phyloP scores from a whole-genome alignment of 176 grass and related monocot genomes.

The Bromus sterilis region DNA sequence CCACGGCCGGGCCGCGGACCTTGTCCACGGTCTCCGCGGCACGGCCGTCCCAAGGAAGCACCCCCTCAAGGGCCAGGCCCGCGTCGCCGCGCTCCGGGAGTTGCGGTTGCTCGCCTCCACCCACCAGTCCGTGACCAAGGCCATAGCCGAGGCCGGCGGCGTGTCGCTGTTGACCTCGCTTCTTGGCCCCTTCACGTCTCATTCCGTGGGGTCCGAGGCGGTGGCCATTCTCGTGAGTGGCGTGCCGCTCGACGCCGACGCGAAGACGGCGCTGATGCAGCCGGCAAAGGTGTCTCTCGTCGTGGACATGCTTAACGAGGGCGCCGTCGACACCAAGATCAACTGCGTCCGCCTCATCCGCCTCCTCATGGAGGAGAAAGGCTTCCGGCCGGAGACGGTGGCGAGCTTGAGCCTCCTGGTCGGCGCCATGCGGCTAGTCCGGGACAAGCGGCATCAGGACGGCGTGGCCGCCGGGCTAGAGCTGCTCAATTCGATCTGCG shows the following conservation, averaged over 20 bases:
- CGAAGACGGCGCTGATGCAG: constrained; percentile 72
- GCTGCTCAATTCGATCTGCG: constrained; percentile 67
- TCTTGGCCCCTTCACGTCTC: constrained; percentile 80
- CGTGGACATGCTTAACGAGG: constrained; percentile 90
- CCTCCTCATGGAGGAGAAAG: constrained; percentile 78
- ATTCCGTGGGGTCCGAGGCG: constrained; percentile 82
- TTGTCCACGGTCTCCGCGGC: constrained; percentile 59
- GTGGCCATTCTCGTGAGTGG: constrained; percentile 66
- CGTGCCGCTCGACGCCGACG: constrained; percentile 55
- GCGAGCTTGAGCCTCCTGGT: constrained; percentile 82
- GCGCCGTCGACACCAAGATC: constrained; percentile 78
- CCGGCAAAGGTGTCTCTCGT: constrained; percentile 84
- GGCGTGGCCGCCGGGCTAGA: constrained; percentile 46
- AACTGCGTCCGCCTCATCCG: constrained; percentile 72
- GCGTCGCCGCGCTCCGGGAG: constrained; percentile 67
- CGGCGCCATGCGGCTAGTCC: constrained; percentile 64
- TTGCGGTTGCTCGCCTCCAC: constrained; percentile 40
- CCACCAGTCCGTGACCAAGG: constrained; percentile 72
- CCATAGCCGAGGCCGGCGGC: constrained; percentile 51
- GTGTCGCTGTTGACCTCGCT: constrained; percentile 56
- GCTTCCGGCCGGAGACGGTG: constrained; percentile 76
- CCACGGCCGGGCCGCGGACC: constrained; percentile 75
- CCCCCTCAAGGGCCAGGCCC: constrained; percentile 74
- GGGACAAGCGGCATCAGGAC: constrained; percentile 57
- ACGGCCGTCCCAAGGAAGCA: constrained; percentile 33